phyloP scores from a whole-genome alignment of 306 rosid species.

The Senna tora region DNA sequence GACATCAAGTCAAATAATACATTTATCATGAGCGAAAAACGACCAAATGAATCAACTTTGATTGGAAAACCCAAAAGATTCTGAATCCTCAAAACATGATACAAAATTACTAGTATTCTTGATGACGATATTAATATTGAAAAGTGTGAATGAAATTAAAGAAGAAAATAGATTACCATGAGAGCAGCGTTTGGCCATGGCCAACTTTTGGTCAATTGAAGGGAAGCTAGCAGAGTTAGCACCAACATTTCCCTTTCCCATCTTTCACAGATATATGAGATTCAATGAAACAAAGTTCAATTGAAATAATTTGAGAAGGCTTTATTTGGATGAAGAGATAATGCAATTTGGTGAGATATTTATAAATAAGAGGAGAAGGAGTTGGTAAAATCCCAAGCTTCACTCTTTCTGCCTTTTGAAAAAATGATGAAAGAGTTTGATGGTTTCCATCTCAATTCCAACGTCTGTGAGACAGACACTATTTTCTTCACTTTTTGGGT shows the following conservation, averaged over 20 bases:
- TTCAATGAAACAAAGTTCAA: background rate
- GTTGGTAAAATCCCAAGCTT: conserved; percentile 3
- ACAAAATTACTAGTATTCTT: no score
- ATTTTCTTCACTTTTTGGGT: no score
- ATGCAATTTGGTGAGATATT: conserved; percentile 32
- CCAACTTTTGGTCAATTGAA: conserved; percentile 60
- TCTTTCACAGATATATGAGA: conserved; percentile 17
- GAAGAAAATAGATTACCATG: conserved; percentile 42
- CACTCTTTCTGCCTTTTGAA: no score
- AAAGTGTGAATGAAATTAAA: background rate
- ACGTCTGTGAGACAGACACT: no score
- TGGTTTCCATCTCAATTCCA: conserved; percentile 40
- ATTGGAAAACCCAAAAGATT: no score
- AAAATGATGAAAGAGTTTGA: conserved; percentile 1
- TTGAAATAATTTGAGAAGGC: background rate
- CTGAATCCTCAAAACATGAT: no score
- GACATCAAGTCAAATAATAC: no score
- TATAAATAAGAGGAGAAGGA: conserved; percentile 15
- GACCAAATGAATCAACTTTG: no score
- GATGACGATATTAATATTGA: no score
- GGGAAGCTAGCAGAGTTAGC: conserved; percentile 52
- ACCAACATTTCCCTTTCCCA: conserved; percentile 57
- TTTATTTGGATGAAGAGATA: conserved; percentile 31
- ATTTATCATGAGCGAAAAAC: no score
- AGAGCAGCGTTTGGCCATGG: conserved; percentile 72